Conservation (phyloP, 768 basidiomycete species). For the Serendipita sp. region DNA sequence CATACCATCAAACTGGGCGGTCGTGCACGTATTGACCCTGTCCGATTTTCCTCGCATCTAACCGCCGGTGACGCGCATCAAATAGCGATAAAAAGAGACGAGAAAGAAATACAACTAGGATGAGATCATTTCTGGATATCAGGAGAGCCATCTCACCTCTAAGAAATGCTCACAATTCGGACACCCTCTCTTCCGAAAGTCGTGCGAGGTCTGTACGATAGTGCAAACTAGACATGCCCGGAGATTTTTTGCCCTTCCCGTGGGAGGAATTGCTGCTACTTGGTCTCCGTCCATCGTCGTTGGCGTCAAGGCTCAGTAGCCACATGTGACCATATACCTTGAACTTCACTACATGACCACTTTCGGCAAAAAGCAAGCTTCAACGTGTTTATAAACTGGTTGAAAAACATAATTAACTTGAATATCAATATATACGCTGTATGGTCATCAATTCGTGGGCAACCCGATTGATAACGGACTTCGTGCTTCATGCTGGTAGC, state of each 20-base stretch:
- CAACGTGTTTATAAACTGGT: too few relatives aligned
- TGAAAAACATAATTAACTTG: too few relatives aligned
- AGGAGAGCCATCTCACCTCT: conserved; percentile 41
- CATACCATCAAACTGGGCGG: conserved; percentile 81
- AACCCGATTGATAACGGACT: too few relatives aligned
- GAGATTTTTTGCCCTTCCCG: conserved; percentile 54
- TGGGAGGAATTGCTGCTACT: conserved; percentile 33
- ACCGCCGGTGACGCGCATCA: neutral
- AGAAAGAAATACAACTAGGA: neutral
- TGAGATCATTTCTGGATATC: neutral
- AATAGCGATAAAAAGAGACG: neutral
- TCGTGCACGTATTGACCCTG: conserved; percentile 72
- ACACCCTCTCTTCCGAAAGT: conserved; percentile 77
- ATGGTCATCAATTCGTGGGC: too few relatives aligned
- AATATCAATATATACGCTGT: too few relatives aligned
- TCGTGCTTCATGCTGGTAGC: too few relatives aligned
- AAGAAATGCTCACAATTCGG: conserved; percentile 95
- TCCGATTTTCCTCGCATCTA: conserved; percentile 84
- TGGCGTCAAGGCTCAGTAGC: neutral
- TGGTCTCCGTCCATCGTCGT: neutral
- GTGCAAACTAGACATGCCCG: conserved; percentile 92
- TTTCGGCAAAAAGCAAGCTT: too few relatives aligned
- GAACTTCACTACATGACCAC: too few relatives aligned
- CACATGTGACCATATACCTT: neutral
- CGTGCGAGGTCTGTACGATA: conserved; percentile 63